Base-by-base conservation (phyloP, 805 yeast genomes). In the Ogataea paradorogensis region DNA sequence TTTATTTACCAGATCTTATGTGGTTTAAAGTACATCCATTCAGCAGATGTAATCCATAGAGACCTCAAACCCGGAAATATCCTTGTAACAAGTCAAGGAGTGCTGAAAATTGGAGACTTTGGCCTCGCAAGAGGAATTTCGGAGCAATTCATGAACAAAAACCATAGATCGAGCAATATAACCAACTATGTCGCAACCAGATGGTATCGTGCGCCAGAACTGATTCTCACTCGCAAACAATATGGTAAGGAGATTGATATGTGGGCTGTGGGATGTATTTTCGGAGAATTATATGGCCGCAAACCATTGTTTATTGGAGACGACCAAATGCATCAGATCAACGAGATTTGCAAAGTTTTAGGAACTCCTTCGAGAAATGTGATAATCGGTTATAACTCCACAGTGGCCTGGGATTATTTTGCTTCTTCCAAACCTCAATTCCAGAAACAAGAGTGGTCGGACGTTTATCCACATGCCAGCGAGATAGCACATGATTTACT, bases 161-260 rank as follows among this genome's bases (percentile, higher is more conserved):
- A 55, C 52, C 65, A 48, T 45, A 63, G 59, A 35, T 60, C 67
- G 11, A 64, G 58, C 22, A 69, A 74, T 11, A 84, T 85, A 20
- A 85, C 95, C 9, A 82, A 79, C 51, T 90, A 90, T 56, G 96
- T 90, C 16, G 96, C 96, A 0, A 90, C 97, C 0, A 66, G 97
- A 42, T 90, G 96, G 96, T 90, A 90, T 55, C 70, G 98, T 31
- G 96, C 97, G 0, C 98, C 98, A 0, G 98, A 90, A 55, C 69
- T 90, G 33, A 76, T 90, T 30, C 61, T 89, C 24, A 73, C 84
- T 9, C 70, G 74, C 41, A 72, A 69, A 36, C 54, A 51, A 13
- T 87, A 87, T 55, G 73, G 79, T 3, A 83, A 83, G 42, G 70
- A 77, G 16, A 83, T 90, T 33, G 98, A 90, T 59, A 70, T 90